These are phyloP conservation scores for Rubroboletus pulcherrimus DNA, from an alignment of 768 basidiomycete genomes.

Conservation along the genomic window DNA sequence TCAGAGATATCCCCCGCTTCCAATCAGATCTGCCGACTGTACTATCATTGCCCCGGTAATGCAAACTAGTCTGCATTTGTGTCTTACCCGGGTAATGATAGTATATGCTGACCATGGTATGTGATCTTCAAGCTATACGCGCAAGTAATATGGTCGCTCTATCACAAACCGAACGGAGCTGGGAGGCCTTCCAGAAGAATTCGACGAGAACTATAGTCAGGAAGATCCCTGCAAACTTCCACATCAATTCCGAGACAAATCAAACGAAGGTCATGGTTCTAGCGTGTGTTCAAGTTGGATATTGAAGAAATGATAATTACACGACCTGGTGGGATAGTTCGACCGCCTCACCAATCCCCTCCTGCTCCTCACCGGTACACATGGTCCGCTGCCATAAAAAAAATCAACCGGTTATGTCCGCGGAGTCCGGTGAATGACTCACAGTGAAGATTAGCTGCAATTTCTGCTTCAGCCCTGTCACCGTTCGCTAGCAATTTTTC, in stretches of 20 bases:
- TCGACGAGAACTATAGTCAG: not conserved
- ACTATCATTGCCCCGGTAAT: too few relatives aligned
- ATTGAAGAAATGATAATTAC: slow-evolving; percentile 23
- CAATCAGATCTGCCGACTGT: not conserved
- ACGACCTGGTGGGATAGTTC: slow-evolving; percentile 12
- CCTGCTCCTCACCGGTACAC: slow-evolving; percentile 70
- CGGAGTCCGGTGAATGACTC: slow-evolving; percentile 22
- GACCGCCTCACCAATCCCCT: slow-evolving; percentile 5
- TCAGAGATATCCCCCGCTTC: not conserved
- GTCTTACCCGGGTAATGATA: too few relatives aligned
- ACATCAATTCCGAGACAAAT: not conserved
- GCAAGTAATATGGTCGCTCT: not conserved
- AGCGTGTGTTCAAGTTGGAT: slow-evolving; percentile 3
- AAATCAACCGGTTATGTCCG: slow-evolving; percentile 18
- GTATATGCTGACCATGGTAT: not conserved
- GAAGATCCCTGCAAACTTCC: not conserved
- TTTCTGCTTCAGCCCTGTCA: slow-evolving; percentile 94
- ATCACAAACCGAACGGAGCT: not conserved
- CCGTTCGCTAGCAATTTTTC: slow-evolving; percentile 97
- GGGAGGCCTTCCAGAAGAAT: not conserved
- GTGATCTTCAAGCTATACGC: not conserved
- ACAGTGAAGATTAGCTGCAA: slow-evolving; percentile 91
- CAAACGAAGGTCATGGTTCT: not conserved
- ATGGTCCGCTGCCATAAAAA: slow-evolving; percentile 63
- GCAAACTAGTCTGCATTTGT: too few relatives aligned